Evolutionary conservation across 345 rosid species (phyloP).

Genomic region (Rhodomyrtus tomentosa): DNA sequence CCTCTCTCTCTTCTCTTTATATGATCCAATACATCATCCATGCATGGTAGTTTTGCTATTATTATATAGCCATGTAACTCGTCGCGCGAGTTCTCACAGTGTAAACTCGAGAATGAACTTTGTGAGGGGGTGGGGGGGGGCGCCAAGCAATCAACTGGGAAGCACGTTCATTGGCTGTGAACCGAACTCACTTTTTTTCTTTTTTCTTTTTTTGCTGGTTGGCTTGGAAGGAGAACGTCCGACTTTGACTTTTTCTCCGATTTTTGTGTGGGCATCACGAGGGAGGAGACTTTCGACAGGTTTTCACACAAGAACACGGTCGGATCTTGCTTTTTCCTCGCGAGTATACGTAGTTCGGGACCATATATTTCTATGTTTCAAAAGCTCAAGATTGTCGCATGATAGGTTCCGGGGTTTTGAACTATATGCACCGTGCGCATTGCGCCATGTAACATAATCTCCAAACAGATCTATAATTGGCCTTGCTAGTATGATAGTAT

Average conservation of each 20-base stretch:
- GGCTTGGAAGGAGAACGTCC: not conserved
- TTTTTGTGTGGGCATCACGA: not conserved
- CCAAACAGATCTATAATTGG: not conserved
- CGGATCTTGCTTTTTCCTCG: not conserved
- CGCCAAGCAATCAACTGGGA: not conserved
- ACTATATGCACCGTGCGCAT: not conserved
- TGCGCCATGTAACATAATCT: not conserved
- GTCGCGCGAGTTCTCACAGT: not conserved
- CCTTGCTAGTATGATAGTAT: no score
- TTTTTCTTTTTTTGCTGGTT: not conserved
- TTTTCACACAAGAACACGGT: not conserved
- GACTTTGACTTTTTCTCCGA: not conserved
- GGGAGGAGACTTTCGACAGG: not conserved
- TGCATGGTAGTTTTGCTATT: not conserved
- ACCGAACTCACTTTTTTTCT: not conserved
- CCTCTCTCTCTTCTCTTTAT: not conserved
- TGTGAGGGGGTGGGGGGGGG: not conserved
- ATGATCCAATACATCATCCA: not conserved
- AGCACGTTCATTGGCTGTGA: not conserved
- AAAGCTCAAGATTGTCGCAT: not conserved
- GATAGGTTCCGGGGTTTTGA: not conserved
- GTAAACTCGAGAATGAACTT: not conserved
- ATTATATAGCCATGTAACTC: not conserved
- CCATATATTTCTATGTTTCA: not conserved
- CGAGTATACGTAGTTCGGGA: not conserved